Percentiles rank a stretch among this genome's conserved stretches.
phyloP scores from a whole-genome alignment of 164 flowering plant species.

The Nelumbo lutea region DNA sequence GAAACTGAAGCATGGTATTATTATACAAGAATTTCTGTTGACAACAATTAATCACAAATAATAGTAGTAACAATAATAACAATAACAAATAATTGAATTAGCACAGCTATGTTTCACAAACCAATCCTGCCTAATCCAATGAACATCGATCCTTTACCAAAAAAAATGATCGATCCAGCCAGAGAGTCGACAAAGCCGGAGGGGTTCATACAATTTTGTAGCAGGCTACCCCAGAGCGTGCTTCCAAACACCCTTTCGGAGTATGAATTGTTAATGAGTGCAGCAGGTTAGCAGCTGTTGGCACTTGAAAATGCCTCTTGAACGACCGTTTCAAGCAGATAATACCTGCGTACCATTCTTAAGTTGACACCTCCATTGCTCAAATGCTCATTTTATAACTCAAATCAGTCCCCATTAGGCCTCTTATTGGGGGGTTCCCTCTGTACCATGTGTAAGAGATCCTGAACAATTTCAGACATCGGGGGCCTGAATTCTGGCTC shows the following conservation, averaged over 20 bases:
- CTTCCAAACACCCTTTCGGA: not conserved
- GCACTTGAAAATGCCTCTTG: not conserved
- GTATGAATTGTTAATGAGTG: not conserved
- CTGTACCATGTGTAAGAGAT: slow-evolving; percentile 40
- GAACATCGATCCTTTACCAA: not conserved
- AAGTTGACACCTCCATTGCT: not conserved
- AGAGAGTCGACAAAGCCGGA: not conserved
- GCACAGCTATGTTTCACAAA: not conserved
- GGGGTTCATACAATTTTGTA: not conserved
- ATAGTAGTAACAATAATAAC: too few species aligned
- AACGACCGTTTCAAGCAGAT: not conserved
- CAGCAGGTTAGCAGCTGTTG: not conserved
- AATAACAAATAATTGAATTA: slow-evolving; percentile 2
- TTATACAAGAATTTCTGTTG: not conserved
- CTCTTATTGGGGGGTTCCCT: slow-evolving; percentile 1
- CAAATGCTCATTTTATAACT: not conserved
- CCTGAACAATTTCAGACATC: slow-evolving; percentile 62
- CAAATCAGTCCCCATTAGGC: not conserved
- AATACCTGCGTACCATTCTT: not conserved
- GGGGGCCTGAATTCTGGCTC: slow-evolving; percentile 81
- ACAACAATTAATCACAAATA: slow-evolving; percentile 1
- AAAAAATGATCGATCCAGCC: not conserved
- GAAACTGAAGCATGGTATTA: not conserved
- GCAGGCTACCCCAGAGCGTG: not conserved
- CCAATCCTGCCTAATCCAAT: not conserved